Base-by-base conservation (phyloP, 2,329 filamentous ascomycete genomes). In the Plenodomus biglobosus region DNA sequence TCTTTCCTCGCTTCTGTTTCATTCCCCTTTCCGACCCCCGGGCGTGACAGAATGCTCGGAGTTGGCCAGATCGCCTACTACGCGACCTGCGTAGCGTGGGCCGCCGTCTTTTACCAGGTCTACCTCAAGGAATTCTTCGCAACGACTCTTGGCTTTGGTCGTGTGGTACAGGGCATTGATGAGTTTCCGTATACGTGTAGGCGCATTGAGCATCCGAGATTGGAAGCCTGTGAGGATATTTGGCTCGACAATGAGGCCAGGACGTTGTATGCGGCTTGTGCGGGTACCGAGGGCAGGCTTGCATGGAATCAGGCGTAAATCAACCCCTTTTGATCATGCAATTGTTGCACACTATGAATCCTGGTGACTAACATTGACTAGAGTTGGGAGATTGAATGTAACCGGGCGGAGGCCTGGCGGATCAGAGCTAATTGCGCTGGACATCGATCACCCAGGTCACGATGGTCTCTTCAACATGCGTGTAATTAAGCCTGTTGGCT, bases 141-240 rank as follows among this genome's bases (percentile, higher is more conserved):
- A 8, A 52, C 52, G 8, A 60, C 55, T 0, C 40, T 66, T 8
- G 66, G 65, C n/a, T 17, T 66, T 18, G 59, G 65, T 4, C 61
- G 66, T 20, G 48, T 58, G 13, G 58, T 64, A 4, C 62, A 68
- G 38, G 46, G 42, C 15, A 59, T 67, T 17, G 61, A 66, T 7
- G 62, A 68, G 15, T 68, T 67, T 32, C 61, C 65, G 7, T 68
- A 56, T 37, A 42, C 48, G 3, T 68, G 65, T 39, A 50, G 58
- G 10, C 56, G 60, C 15, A 35, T 68, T 4, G 44, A 53, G 20
- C 56, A 68, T 46, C 53, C 62, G 8, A 52, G 53, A 3, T 42
- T 69, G 15, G 58, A 66, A 37, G 65, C 54, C 4, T 68, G 65
- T 38, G 66, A 68, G 45, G 65, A 69, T 35, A 36, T 69, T 2